Evolutionary conservation across 768 basidiomycete genomes (phyloP).

Genomic region (Kwoniella bestiolae): DNA sequence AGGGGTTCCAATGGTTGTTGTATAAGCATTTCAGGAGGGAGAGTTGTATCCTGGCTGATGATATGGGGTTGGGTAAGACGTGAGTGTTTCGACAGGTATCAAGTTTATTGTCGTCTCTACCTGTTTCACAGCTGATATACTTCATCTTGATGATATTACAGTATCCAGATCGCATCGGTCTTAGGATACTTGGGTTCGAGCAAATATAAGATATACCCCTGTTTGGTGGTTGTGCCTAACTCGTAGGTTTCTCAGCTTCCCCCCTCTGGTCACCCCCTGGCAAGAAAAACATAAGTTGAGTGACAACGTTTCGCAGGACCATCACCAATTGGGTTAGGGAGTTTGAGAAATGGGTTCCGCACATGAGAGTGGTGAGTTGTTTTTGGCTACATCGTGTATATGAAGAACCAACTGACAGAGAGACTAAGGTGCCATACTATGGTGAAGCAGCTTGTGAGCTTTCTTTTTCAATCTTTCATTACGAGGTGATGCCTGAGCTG

Average conservation of each 20-base stretch:
- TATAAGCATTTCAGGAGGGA: conserved; percentile 53
- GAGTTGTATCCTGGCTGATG: conserved; percentile 75
- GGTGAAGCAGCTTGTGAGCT: conserved; percentile 72
- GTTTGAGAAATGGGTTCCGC: conserved; percentile 73
- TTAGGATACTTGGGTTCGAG: conserved; percentile 67
- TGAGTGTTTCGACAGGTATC: too few relatives aligned
- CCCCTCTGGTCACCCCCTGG: not conserved
- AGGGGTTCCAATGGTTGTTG: conserved; percentile 58
- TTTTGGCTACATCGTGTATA: not conserved
- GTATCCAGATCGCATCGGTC: conserved; percentile 86
- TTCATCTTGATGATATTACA: conserved; percentile 60
- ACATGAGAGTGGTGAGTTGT: conserved; percentile 61
- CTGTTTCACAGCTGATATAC: too few relatives aligned
- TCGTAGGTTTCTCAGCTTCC: conserved; percentile 59
- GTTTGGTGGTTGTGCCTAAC: conserved; percentile 91
- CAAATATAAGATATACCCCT: conserved; percentile 70
- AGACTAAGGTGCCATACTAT: conserved; percentile 63
- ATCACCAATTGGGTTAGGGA: conserved; percentile 93
- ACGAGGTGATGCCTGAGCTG: conserved; percentile 52
- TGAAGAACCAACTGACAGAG: not conserved
- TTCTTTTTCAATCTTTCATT: conserved; percentile 67
- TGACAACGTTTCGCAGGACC: conserved; percentile 58
- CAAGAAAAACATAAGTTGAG: conserved; percentile 10
- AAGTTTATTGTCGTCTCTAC: too few relatives aligned
- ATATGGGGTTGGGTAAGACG: conserved; percentile 75